Evolutionary conservation across 805 yeast genomes (phyloP).

Genomic region (baker's yeast (Saccharomyces cerevisiae)): DNA sequence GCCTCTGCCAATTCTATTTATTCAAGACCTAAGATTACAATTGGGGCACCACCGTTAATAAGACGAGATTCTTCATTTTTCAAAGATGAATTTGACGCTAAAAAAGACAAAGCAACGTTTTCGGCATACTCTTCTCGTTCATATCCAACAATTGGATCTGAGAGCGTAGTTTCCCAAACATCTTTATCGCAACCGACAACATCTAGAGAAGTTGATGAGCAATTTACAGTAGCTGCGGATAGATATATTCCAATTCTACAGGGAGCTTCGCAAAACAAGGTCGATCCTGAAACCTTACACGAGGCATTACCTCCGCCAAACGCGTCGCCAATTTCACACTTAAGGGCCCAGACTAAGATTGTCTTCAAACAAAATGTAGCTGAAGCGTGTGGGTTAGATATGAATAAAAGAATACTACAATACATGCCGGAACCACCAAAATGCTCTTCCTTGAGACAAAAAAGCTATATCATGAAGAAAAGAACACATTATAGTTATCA

Average conservation of each 20-base stretch:
- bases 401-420: constrained; percentile 74
- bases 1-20: constrained; percentile 4
- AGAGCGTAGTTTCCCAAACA: constrained; percentile 1
- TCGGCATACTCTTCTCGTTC: not conserved
- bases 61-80: constrained; percentile 29
- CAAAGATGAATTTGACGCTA: constrained; percentile 14
- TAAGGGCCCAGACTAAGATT: constrained; percentile 36
- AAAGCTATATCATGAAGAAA: constrained; percentile 22
- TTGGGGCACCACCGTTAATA: constrained; percentile 26
- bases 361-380: constrained; percentile 77
- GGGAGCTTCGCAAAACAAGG: constrained; percentile 33
- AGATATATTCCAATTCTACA: constrained; percentile 56
- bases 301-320: constrained; percentile 41
- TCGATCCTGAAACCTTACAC: constrained; percentile 18
- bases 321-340: constrained; percentile 39
- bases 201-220: constrained; percentile 16
- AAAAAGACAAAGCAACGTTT: constrained; percentile 6
- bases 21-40: constrained; percentile 20
- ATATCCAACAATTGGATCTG: not conserved
- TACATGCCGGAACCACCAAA: constrained; percentile 83
- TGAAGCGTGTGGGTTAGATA: constrained; percentile 84
- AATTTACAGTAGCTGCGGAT: constrained; percentile 36
- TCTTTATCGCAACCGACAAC: constrained; percentile 3
- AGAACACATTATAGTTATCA: constrained; percentile 28
- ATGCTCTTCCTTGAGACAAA: constrained; percentile 23